phyloP scores from a whole-genome alignment of 2,329 filamentous ascomycete genomes.

The Colletotrichum noveboracense region DNA sequence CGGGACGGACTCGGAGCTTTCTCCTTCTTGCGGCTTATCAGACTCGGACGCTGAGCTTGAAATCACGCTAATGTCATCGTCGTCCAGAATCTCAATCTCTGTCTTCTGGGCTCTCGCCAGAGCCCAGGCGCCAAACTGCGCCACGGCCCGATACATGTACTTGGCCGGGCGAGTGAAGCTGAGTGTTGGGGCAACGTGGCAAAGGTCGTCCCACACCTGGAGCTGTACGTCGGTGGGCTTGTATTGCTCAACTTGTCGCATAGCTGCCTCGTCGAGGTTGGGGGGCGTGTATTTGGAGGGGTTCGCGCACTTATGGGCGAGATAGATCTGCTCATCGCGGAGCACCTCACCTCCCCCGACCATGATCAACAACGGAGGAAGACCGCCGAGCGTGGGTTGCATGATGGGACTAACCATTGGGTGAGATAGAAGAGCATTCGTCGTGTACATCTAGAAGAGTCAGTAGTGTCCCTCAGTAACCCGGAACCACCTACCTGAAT shows the following conservation, averaged over 20 bases:
- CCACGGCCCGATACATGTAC: slow-evolving; percentile 90
- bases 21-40: slow-evolving; percentile 31
- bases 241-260: slow-evolving; percentile 67
- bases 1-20: slow-evolving; percentile 22
- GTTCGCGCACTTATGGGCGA: slow-evolving; percentile 93
- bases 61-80: slow-evolving; percentile 78
- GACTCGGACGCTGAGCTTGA: slow-evolving; percentile 60
- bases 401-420: slow-evolving; percentile 89
- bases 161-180: slow-evolving; percentile 97
- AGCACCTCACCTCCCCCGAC: slow-evolving; percentile 88
- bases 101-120: slow-evolving; percentile 81
- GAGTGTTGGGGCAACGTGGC: slow-evolving; percentile 90
- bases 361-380: slow-evolving; percentile 87
- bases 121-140: slow-evolving; percentile 93
- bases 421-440: slow-evolving; percentile 84
- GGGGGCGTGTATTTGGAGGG: slow-evolving; percentile 77
- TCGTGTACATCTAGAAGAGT: slow-evolving; percentile 66
- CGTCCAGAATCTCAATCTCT: slow-evolving; percentile 81
- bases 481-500: slow-evolving; percentile 70
- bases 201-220: slow-evolving; percentile 95
- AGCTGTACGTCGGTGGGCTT: slow-evolving; percentile 89
- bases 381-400: slow-evolving; percentile 86
- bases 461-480: no score
- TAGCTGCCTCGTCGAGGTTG: slow-evolving; percentile 68
- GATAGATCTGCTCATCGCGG: slow-evolving; percentile 91